A percentile compares a stretch with the other conserved stretches of the same genome.
Conservation (phyloP, 2,329 filamentous ascomycete species). For the Pseudogymnoascus sp. region DNA sequence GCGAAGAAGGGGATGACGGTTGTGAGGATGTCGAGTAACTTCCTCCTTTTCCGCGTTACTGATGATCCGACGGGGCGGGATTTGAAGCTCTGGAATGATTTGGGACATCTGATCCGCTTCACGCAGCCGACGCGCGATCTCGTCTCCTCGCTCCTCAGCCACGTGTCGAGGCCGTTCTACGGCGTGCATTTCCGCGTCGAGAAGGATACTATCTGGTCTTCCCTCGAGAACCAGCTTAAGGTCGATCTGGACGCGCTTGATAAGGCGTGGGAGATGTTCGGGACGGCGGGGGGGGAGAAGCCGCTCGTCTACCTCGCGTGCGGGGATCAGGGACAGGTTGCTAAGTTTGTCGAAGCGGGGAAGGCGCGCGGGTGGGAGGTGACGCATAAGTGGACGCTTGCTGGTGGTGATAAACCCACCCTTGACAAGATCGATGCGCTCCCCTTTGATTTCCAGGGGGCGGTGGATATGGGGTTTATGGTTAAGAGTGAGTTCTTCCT, state of each 20-base stretch:
- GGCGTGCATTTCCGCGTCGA: slow-evolving; percentile 32
- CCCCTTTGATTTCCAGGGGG: slow-evolving; percentile 30
- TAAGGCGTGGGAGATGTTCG: slow-evolving; percentile 25
- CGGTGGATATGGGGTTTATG: slow-evolving; percentile 29
- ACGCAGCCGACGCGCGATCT: slow-evolving; percentile 21
- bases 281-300: slow-evolving; percentile 14
- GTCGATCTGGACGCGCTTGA: slow-evolving; percentile 30
- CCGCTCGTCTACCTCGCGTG: slow-evolving; percentile 30
- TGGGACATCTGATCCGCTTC: slow-evolving; percentile 27
- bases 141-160: slow-evolving; percentile 19
- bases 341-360: slow-evolving; percentile 25
- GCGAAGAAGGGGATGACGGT: slow-evolving; percentile 24
- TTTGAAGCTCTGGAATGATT: slow-evolving; percentile 29
- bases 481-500: slow-evolving; percentile 27
- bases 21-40: slow-evolving; percentile 25
- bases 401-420: slow-evolving; percentile 16
- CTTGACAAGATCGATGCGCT: slow-evolving; percentile 22
- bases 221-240: slow-evolving; percentile 27
- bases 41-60: slow-evolving; percentile 30
- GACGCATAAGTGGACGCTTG: slow-evolving; percentile 29
- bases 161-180: slow-evolving; percentile 24
- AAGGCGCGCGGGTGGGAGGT: slow-evolving; percentile 28
- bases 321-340: slow-evolving; percentile 27
- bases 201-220: slow-evolving; percentile 31
- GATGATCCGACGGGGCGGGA: slow-evolving; percentile 30